Base-by-base conservation (phyloP, 805 yeast species). In the Kazachstania kunashirensis region DNA sequence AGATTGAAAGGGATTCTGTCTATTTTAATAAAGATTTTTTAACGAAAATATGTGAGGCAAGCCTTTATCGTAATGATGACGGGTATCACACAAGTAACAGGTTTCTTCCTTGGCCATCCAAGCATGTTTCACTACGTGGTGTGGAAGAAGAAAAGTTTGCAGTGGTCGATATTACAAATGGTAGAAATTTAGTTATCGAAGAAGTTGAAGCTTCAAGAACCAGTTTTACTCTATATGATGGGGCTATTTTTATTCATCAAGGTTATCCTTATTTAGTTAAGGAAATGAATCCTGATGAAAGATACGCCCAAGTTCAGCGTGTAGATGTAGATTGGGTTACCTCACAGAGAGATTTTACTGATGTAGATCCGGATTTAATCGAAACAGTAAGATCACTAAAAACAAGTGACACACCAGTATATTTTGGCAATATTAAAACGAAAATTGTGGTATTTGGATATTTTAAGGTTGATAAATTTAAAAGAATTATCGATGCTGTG, bases 321-420 rank as follows among this genome's bases (percentile, higher is more conserved):
- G 95, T 86, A 0, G 79, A 80, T 49, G 98, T 92, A 12, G 95
- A 89, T 45, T 92, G 97, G 97, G 70, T 75, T 1, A 92, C 99
- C 0, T 70, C 71, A 32, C 97, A 89, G 53, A 65, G 99, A 38
- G 98, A 92, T 57, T 92, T 71, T 49, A 84, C 96, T 0, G 94
- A 92, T 57, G 82, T 92, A 7, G 97, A 92, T 55, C 96, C 98
- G 0, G 56, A 69, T 16, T 78, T 77, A 48, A 77, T 80, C 35
- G 86, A 81, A 47, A 58, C 65, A 38, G 71, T 81, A 3, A 64
- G 83, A 38, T 72, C 81, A 5, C 54, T 80, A 14, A 59, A 57
- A 14, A 59, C 58, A 0, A 66, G 75, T 29, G 66, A 63, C 30
- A 61, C 76, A 1, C 89, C 89, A 0, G 74, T 78, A 0, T 83